These are phyloP conservation scores for Sporisorium exsertum DNA, from an alignment of 1,284 basidiomycete species.

Conservation along the genomic window DNA sequence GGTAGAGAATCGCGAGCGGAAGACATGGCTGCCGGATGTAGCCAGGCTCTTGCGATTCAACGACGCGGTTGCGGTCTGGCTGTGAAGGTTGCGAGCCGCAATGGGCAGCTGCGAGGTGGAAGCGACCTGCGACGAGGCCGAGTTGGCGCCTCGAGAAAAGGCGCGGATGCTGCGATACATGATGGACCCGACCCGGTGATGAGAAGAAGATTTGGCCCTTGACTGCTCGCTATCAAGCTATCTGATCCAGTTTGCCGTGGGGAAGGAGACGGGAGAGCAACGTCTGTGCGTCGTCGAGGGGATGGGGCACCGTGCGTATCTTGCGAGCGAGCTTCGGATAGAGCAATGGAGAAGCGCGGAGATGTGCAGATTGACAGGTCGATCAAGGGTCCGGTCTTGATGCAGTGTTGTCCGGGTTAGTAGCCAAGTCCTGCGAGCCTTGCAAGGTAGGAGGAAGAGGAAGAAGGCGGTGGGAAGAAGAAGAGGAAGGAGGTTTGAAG, in stretches of 20 bases:
- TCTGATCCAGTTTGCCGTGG: constrained; percentile 21
- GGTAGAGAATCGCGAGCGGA: constrained; percentile 52
- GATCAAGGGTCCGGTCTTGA: constrained; percentile 15
- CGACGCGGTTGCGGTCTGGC: constrained; percentile 19
- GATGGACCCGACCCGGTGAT: constrained; percentile 13
- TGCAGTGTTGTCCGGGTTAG: no score
- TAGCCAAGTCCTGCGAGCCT: no score
- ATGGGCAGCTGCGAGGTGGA: constrained; percentile 36
- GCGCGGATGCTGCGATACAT: constrained; percentile 50
- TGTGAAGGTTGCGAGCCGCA: constrained; percentile 40
- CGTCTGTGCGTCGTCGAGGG: constrained; percentile 24
- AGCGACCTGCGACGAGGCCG: constrained; percentile 40
- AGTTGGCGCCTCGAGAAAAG: constrained; percentile 43
- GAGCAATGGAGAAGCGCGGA: constrained; percentile 23
- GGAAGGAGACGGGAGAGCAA: constrained; percentile 1
- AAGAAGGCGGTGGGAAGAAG: constrained; percentile 8
- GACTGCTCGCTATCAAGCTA: constrained; percentile 14
- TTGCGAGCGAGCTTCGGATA: constrained; percentile 6
- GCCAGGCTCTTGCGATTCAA: constrained; percentile 34
- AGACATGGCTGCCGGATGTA: constrained; percentile 33
- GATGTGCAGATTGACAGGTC: constrained; percentile 23
- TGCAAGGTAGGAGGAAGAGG: constrained; percentile 16
- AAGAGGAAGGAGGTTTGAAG: constrained; percentile 14
- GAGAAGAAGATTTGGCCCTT: background rate
- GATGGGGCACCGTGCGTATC: no score